Evolutionary conservation across 768 basidiomycete species (phyloP).

Genomic region (Stropharia rugosoannulata): DNA sequence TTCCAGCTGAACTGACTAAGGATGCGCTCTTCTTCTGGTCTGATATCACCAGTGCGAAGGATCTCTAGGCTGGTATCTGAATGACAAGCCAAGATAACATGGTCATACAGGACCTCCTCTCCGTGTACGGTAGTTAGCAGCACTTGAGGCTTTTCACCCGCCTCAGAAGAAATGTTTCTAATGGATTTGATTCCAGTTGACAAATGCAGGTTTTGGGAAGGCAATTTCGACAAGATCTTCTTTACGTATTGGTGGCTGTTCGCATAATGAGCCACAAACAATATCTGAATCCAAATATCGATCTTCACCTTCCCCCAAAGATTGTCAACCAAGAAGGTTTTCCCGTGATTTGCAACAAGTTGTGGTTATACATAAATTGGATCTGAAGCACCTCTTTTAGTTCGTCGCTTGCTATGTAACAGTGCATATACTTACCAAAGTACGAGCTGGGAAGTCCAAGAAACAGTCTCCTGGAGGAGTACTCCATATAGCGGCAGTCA

Average conservation of each 20-base stretch:
- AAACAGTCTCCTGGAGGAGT: conserved; percentile 71
- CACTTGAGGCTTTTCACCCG: conserved; percentile 26
- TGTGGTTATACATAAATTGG: conserved; percentile 74
- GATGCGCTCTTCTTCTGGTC: conserved; percentile 51
- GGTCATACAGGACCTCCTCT: conserved; percentile 51
- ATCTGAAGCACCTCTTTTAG: conserved; percentile 34
- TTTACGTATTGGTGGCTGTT: conserved; percentile 65
- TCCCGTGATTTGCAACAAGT: conserved; percentile 67
- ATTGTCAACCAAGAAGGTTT: conserved; percentile 77
- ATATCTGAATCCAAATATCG: background rate
- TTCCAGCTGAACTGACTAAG: conserved; percentile 65
- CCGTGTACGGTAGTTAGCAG: conserved; percentile 48
- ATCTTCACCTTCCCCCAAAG: conserved; percentile 62
- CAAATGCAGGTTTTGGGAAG: conserved; percentile 53
- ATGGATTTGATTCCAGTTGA: conserved; percentile 54
- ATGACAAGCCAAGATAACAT: conserved; percentile 74
- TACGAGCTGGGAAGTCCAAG: conserved; percentile 68
- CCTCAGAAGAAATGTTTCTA: conserved; percentile 23
- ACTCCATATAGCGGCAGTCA: conserved; percentile 83
- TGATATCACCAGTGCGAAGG: conserved; percentile 48
- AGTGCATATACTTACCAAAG: conserved; percentile 41
- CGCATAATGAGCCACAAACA: background rate
- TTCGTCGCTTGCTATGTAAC: background rate
- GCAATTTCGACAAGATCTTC: conserved; percentile 54
- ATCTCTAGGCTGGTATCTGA: conserved; percentile 61